Evolutionary conservation across 2,329 filamentous ascomycete genomes (phyloP).

Genomic region (Westerdykella ornata): DNA sequence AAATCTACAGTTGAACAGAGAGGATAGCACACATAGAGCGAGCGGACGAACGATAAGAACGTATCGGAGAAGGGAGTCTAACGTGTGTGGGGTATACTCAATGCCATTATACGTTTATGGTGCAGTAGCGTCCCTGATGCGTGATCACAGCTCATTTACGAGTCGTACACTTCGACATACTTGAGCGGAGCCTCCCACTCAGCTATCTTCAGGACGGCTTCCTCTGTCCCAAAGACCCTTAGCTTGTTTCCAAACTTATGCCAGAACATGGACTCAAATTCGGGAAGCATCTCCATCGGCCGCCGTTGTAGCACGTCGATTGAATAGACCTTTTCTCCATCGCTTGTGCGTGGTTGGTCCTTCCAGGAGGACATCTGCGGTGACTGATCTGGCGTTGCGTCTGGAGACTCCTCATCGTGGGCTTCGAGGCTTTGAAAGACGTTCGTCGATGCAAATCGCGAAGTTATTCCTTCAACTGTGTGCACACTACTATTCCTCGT

Average conservation of each 20-base stretch:
- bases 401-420: not conserved
- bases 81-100: no score
- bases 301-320: slow-evolving; percentile 14
- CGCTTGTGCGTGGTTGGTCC: slow-evolving; percentile 10
- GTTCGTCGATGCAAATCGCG: slow-evolving; percentile 22
- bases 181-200: slow-evolving; percentile 9
- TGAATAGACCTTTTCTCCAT: not conserved
- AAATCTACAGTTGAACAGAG: no score
- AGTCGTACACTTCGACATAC: no score
- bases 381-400: no score
- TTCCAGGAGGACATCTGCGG: slow-evolving; percentile 12
- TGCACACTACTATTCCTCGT: no score
- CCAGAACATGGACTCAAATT: slow-evolving; percentile 50
- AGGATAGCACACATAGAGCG: no score
- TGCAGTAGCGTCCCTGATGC: no score
- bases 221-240: slow-evolving; percentile 54
- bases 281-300: slow-evolving; percentile 46
- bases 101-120: no score
- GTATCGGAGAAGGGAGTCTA: no score
- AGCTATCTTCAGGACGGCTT: slow-evolving; percentile 35
- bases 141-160: no score
- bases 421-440: slow-evolving; percentile 18
- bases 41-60: no score
- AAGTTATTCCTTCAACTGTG: no score
- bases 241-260: slow-evolving; percentile 52